A percentile compares a stretch with the other conserved stretches of the same genome.
Evolutionary conservation across 2,329 filamentous ascomycete genomes (phyloP).

Genomic region (Aphanocladium album): DNA sequence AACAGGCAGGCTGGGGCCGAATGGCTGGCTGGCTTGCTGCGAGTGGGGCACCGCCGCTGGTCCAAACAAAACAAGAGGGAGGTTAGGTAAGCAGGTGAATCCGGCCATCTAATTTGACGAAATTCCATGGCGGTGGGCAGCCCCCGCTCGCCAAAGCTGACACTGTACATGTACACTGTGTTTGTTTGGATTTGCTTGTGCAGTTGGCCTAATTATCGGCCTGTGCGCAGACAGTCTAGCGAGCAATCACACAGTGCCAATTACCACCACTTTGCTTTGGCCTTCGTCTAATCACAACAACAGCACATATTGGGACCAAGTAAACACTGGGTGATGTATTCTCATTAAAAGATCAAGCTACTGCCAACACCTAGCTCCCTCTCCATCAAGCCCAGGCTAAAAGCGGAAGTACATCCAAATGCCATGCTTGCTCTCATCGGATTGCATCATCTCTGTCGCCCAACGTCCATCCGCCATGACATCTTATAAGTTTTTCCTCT

Average conservation of each 20-base stretch:
- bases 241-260: background rate
- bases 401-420: too few relatives aligned
- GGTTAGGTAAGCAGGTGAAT: constrained; percentile 22
- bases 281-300: background rate
- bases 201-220: background rate
- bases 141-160: too few relatives aligned
- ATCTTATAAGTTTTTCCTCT: background rate
- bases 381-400: too few relatives aligned
- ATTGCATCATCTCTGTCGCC: background rate
- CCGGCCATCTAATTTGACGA: constrained; percentile 17
- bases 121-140: constrained; percentile 19
- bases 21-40: constrained; percentile 8
- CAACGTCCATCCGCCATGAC: too few relatives aligned
- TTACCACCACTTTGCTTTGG: background rate
- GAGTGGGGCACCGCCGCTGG: background rate
- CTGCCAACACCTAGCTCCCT: too few relatives aligned
- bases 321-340: constrained; percentile 11
- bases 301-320: background rate
- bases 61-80: constrained; percentile 14
- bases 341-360: background rate
- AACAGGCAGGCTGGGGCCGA: background rate
- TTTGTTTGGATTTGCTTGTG: background rate
- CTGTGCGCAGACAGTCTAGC: background rate
- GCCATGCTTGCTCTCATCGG: background rate
- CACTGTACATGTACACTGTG: constrained; percentile 9